Evolutionary conservation across 2,329 filamentous ascomycete genomes (phyloP).

Genomic region (Alternaria sp.): DNA sequence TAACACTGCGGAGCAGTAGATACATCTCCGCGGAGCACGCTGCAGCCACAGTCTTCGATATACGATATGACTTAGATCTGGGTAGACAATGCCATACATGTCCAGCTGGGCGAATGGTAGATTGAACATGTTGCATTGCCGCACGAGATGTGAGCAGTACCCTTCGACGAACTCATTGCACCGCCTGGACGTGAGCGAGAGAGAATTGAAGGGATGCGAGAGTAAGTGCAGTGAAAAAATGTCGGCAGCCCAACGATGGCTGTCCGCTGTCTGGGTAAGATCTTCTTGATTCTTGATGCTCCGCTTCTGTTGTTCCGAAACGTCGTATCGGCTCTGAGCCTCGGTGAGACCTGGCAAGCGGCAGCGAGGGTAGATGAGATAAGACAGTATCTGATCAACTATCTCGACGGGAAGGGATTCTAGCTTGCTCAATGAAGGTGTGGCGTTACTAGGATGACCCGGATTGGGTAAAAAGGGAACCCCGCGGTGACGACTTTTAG

Average conservation of each 20-base stretch:
- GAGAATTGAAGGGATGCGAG: slow-evolving; percentile 39
- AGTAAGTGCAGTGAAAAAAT: slow-evolving; percentile 36
- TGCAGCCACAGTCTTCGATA: slow-evolving; percentile 45
- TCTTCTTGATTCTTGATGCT: slow-evolving; percentile 33
- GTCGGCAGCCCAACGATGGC: slow-evolving; percentile 36
- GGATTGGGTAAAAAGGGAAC: neutral
- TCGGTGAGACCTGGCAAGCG: slow-evolving; percentile 42
- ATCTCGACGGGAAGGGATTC: slow-evolving; percentile 41
- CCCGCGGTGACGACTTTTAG: neutral
- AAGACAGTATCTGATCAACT: slow-evolving; percentile 37
- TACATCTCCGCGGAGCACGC: slow-evolving; percentile 36
- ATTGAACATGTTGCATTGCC: slow-evolving; percentile 40
- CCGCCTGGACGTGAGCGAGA: slow-evolving; percentile 35
- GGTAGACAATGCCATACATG: slow-evolving; percentile 33
- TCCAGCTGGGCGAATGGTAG: slow-evolving; percentile 38
- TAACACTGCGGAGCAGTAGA: slow-evolving; percentile 35
- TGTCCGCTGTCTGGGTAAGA: slow-evolving; percentile 32
- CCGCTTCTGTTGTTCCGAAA: slow-evolving; percentile 22
- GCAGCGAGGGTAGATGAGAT: slow-evolving; percentile 39
- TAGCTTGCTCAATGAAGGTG: slow-evolving; percentile 22
- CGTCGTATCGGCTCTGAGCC: slow-evolving; percentile 33
- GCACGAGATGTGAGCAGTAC: slow-evolving; percentile 39
- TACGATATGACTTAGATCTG: slow-evolving; percentile 37
- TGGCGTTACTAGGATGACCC: neutral
- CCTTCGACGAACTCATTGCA: slow-evolving; percentile 33